Conservation (phyloP, 495 filamentous ascomycete species). For the Clavariopsis aquatica region DNA sequence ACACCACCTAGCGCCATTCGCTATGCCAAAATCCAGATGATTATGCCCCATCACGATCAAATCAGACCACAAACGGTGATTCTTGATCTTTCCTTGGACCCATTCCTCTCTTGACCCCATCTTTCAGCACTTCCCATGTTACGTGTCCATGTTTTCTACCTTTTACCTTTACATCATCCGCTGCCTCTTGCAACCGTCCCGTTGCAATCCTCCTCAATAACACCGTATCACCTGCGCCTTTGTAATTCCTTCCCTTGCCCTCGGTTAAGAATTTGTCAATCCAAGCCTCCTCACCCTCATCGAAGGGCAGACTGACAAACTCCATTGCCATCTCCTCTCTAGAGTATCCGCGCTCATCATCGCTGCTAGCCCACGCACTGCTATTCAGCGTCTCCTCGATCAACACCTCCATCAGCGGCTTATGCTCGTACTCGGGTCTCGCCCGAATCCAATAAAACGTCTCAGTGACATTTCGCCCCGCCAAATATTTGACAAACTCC, state of each 20-base stretch:
- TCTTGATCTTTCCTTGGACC: constrained; percentile 26
- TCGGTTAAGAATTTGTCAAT: constrained; percentile 63
- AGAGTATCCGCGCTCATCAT: constrained; percentile 35
- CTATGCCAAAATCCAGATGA: constrained; percentile 4
- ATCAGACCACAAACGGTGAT: constrained; percentile 16
- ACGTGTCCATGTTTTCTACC: constrained; percentile 55
- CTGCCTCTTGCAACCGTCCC: constrained; percentile 49
- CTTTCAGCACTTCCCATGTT: constrained; percentile 51
- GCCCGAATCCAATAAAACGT: constrained; percentile 72
- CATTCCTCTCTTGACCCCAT: constrained; percentile 30
- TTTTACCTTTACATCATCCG: constrained; percentile 39
- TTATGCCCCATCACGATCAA: no score
- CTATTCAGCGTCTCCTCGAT: constrained; percentile 61
- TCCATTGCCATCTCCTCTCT: constrained; percentile 57
- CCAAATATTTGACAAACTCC: constrained; percentile 66
- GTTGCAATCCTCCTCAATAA: constrained; percentile 66
- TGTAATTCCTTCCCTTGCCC: constrained; percentile 62
- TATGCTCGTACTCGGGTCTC: constrained; percentile 61
- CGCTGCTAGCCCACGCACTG: constrained; percentile 49
- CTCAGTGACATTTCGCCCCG: constrained; percentile 66
- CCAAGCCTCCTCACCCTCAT: constrained; percentile 69
- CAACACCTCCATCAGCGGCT: constrained; percentile 65
- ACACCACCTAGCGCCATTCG: no score
- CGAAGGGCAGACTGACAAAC: constrained; percentile 69
- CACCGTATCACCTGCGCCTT: constrained; percentile 66